Conservation (phyloP, 495 filamentous ascomycete genomes). For the Aspergillus heteromorphus region DNA sequence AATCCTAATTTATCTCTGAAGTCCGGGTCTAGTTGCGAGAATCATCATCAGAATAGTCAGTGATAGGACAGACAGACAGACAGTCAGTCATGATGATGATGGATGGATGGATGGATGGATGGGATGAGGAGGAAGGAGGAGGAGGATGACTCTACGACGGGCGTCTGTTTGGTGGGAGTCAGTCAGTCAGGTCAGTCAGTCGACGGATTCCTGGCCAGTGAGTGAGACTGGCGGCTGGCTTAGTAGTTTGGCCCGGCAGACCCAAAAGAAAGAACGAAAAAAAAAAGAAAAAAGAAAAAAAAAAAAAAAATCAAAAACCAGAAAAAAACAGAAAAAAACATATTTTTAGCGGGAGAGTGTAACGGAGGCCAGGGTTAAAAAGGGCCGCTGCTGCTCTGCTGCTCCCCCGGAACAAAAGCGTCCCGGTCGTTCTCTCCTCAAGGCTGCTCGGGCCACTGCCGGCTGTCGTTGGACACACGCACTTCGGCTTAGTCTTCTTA, state of each 20-base stretch:
- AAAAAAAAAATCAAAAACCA: conserved; percentile 24
- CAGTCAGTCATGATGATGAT: neutral
- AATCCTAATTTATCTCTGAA: no score
- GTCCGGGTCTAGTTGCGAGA: no score
- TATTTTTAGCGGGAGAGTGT: conserved; percentile 14
- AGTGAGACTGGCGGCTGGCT: neutral
- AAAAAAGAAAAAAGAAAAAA: conserved; percentile 18
- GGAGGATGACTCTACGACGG: neutral
- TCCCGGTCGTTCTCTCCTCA: conserved; percentile 12
- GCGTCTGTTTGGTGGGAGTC: no score
- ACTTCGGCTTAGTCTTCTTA: conserved; percentile 7
- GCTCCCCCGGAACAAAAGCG: conserved; percentile 11
- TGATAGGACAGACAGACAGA: no score
- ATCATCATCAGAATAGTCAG: no score
- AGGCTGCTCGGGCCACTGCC: conserved; percentile 18
- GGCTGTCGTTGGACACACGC: conserved; percentile 17
- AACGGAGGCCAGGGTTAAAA: conserved; percentile 23
- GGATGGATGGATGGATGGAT: neutral
- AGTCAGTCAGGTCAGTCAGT: no score
- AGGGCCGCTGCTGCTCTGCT: conserved; percentile 13
- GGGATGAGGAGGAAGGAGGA: no score
- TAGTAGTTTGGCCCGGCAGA: neutral
- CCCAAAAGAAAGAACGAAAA: neutral
- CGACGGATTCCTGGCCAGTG: neutral
- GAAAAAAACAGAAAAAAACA: conserved; percentile 7